Base-by-base conservation (phyloP, 192 early-diverging fungal species). In the Entomortierella chlamydospora region DNA sequence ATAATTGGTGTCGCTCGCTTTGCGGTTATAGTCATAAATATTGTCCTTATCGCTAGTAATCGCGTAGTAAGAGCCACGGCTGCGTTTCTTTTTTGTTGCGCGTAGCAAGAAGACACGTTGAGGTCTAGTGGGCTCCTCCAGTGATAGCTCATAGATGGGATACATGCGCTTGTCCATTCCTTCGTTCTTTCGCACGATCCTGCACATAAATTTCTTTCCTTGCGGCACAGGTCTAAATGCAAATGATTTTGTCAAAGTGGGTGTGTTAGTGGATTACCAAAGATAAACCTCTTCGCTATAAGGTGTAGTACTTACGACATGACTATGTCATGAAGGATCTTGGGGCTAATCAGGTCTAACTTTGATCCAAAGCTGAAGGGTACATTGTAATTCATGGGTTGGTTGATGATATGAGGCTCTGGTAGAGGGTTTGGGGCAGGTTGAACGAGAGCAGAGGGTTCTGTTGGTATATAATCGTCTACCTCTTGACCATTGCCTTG, bases 21-120 rank as follows among this genome's bases (percentile, higher is more conserved):
- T 66, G 50, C 34, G 49, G 52, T 78, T 64, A 66, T 72, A 53
- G 22, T 57, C 70, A 13, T 20, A 9, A 22, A 42, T 31, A n/a
- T 65, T 31, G 50, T 68, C 65, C 60, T 43, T 37, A 13, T 76
- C 73, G 26, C 73, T 81, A 5, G 81, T 82, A 52, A 93, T 92
- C 11, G 87, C 82, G 66, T 94, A 94, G 64, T 88, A 83, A 11
- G 87, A 88, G 23, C 87, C 83, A 26, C 87, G 85, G 26, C 84
- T 86, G 25, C 93, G 91, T 57, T 91, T 89, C 60, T 83, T 83
- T 56, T 95, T 95, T 15, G 87, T 83, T 0, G 94, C 94, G 0
- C 91, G 81, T 42, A 95, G 63, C 25, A 93, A 33, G 72, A 93
- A 87, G 25, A 84, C 86, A 17, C 65, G 57, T 68, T 30, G 82